Evolutionary conservation across 1,139 yeast species (phyloP).

Genomic region (Scheffersomyces stambukii): DNA sequence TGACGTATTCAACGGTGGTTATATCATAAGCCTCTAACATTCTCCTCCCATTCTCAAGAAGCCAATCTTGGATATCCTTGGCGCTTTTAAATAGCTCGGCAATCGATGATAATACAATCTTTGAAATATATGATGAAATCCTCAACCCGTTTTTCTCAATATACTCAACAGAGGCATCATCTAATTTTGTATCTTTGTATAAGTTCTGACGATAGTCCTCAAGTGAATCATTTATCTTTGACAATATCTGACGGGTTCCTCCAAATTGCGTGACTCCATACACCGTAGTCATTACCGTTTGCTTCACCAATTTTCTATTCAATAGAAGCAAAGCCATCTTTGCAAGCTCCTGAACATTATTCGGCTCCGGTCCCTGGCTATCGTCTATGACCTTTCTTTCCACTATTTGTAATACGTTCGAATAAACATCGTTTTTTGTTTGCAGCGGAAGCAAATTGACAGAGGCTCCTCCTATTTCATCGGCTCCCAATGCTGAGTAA

Average conservation of each 20-base stretch:
- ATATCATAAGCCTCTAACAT: conserved; percentile 25
- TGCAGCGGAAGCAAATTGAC: conserved; percentile 30
- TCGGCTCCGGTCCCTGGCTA: conserved; percentile 3
- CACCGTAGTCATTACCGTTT: conserved; percentile 47
- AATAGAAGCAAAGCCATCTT: conserved; percentile 15
- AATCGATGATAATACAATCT: conserved; percentile 30
- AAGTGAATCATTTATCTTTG: conserved; percentile 20
- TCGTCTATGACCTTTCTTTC: conserved; percentile 14
- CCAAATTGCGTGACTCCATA: conserved; percentile 44
- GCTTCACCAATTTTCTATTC: conserved; percentile 34
- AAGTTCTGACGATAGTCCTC: conserved; percentile 14
- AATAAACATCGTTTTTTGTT: conserved; percentile 32
- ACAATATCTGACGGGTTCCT: conserved; percentile 29
- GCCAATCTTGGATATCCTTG: conserved; percentile 33
- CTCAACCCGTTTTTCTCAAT: too few relatives aligned
- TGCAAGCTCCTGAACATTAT: background rate
- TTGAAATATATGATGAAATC: too few relatives aligned
- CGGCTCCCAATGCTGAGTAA: conserved; percentile 42
- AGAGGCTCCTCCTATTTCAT: conserved; percentile 32
- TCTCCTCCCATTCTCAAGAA: conserved; percentile 26
- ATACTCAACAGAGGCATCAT: conserved; percentile 14
- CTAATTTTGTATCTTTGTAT: conserved; percentile 1
- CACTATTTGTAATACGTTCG: conserved; percentile 28
- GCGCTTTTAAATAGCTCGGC: conserved; percentile 34
- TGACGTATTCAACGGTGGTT: conserved; percentile 13